A percentile compares a stretch with the other conserved stretches of the same genome.
These are phyloP conservation scores for Phytophthora europaea DNA, from an alignment of 352 stramenopile species.

Conservation along the genomic window DNA sequence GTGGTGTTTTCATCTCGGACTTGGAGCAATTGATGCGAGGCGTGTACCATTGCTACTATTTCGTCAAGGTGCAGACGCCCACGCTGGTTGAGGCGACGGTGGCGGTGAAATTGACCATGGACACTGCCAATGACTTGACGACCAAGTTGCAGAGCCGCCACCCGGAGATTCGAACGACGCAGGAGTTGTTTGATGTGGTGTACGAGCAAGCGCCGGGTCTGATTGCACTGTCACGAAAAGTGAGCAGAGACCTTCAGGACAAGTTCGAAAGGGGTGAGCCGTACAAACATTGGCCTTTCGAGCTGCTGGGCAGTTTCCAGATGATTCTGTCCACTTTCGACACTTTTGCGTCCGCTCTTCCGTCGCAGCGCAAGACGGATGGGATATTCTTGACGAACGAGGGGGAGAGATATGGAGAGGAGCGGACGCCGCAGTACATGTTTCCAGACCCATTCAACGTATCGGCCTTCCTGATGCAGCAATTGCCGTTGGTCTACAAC, in stretches of 20 bases:
- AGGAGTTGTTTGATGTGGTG: not conserved
- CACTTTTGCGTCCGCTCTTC: conserved; percentile 4
- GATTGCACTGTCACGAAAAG: not conserved
- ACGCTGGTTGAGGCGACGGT: conserved; percentile 1
- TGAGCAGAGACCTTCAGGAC: not conserved
- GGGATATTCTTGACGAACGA: not conserved
- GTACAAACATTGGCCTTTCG: not conserved
- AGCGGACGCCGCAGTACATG: not conserved
- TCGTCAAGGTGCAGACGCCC: not conserved
- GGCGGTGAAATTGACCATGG: not conserved
- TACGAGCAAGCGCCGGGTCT: not conserved
- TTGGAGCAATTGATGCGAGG: conserved; percentile 1
- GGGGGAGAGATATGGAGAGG: not conserved
- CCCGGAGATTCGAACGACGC: not conserved
- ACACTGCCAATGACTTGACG: not conserved
- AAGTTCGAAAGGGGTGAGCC: not conserved
- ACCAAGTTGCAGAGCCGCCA: not conserved
- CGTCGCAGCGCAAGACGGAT: not conserved
- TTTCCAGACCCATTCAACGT: not conserved
- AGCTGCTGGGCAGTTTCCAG: not conserved
- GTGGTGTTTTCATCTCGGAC: conserved; percentile 1
- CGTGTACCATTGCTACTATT: not conserved
- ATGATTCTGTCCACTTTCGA: conserved; percentile 1
- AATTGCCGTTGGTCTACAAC: not conserved
- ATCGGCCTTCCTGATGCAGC: conserved; percentile 1